Conservation (phyloP, 1,139 yeast genomes). For the Protomyces macrosporus region DNA sequence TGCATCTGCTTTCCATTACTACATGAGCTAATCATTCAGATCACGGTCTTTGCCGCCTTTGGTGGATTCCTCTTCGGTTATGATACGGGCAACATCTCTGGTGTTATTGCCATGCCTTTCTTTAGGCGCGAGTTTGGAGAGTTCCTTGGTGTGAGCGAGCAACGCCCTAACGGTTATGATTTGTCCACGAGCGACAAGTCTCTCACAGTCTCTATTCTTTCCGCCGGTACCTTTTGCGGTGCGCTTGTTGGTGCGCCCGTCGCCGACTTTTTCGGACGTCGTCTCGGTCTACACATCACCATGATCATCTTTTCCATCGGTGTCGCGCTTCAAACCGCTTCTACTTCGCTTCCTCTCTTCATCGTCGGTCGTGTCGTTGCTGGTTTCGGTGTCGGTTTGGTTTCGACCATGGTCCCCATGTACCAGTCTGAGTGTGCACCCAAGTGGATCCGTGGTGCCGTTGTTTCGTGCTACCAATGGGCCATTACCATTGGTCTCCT, state of each 20-base stretch:
- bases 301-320: slow-evolving; percentile 38
- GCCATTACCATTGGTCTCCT: slow-evolving; percentile 65
- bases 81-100: slow-evolving; percentile 58
- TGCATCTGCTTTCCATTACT: background rate
- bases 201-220: slow-evolving; percentile 52
- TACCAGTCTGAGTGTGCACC: slow-evolving; percentile 71
- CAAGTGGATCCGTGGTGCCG: slow-evolving; percentile 61
- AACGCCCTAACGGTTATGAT: slow-evolving; percentile 27
- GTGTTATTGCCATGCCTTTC: slow-evolving; percentile 52
- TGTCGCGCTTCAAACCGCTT: slow-evolving; percentile 43
- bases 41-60: slow-evolving; percentile 44
- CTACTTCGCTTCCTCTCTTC: slow-evolving; percentile 41
- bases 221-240: slow-evolving; percentile 39
- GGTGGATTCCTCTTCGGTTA: slow-evolving; percentile 58
- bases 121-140: slow-evolving; percentile 38
- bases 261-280: slow-evolving; percentile 45
- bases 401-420: slow-evolving; percentile 60
- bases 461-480: slow-evolving; percentile 63
- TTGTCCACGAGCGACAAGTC: slow-evolving; percentile 57
- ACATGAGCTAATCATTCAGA: background rate
- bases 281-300: slow-evolving; percentile 14
- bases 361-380: slow-evolving; percentile 46
- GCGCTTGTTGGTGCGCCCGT: slow-evolving; percentile 54
- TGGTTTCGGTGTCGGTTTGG: slow-evolving; percentile 64
- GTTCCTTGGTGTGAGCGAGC: slow-evolving; percentile 32